These are phyloP conservation scores for Pezicula rhizophila DNA, from an alignment of 2,329 filamentous ascomycete species.

Conservation along the genomic window DNA sequence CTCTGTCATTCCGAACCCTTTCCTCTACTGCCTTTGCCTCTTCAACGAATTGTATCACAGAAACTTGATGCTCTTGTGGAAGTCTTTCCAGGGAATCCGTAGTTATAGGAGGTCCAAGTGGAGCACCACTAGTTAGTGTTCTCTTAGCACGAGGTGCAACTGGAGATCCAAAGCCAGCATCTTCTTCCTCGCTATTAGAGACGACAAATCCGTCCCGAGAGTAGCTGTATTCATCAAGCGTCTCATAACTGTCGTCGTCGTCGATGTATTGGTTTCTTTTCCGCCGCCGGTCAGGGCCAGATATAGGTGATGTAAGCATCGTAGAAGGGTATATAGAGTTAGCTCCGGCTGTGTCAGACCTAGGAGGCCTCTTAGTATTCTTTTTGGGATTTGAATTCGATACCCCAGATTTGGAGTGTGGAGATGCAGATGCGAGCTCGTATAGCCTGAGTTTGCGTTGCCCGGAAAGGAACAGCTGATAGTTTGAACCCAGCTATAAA, in stretches of 20 bases:
- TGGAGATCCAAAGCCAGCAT: slow-evolving; percentile 33
- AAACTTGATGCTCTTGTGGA: slow-evolving; percentile 52
- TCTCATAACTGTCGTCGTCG: slow-evolving; percentile 29
- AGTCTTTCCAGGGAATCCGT: slow-evolving; percentile 48
- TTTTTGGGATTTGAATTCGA: slow-evolving; percentile 35
- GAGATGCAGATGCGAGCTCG: slow-evolving; percentile 20
- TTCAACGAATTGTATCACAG: slow-evolving; percentile 60
- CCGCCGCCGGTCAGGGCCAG: slow-evolving; percentile 33
- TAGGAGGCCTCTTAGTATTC: slow-evolving; percentile 12
- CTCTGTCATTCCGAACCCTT: slow-evolving; percentile 52
- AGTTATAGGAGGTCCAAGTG: slow-evolving; percentile 53
- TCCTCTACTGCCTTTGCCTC: slow-evolving; percentile 57
- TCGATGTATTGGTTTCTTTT: slow-evolving; percentile 31
- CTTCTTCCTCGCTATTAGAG: slow-evolving; percentile 28
- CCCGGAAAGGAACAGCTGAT: slow-evolving; percentile 19
- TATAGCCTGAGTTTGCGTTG: slow-evolving; percentile 22
- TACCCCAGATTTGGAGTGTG: slow-evolving; percentile 3
- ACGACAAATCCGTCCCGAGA: slow-evolving; percentile 44
- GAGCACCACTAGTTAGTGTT: slow-evolving; percentile 27
- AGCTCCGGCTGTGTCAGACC: slow-evolving; percentile 11
- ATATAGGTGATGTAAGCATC: slow-evolving; percentile 59
- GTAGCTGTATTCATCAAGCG: slow-evolving; percentile 4
- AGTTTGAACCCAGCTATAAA: slow-evolving; percentile 24
- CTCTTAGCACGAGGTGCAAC: neutral
- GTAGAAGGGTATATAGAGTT: slow-evolving; percentile 53